Evolutionary conservation across 2,329 filamentous ascomycete genomes (phyloP), one percentile per base, ranked within the genome.

Genomic region (Ceratocystis colombiana): DNA sequence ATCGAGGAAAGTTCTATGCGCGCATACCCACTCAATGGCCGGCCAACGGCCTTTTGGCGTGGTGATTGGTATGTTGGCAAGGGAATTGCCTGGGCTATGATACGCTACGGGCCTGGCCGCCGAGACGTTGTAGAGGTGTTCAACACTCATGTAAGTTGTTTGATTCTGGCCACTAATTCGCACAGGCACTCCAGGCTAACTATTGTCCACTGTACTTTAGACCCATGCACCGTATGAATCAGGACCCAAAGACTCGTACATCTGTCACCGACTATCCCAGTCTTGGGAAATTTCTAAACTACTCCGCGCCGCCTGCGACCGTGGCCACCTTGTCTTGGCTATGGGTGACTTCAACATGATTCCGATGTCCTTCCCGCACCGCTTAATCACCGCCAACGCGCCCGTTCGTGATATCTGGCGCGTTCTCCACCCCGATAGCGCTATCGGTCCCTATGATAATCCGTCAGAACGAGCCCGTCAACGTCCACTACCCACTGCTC

Each of bases 31-130:
- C 81, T 99, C 64, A 96, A 96, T 74, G 94, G 94, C 20, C 84
- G 93, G 20, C 94, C 94, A 5, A 93, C 91, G 8, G 93, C 93
- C 3, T 96, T 97, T 76, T 96, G 88, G 77, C 82, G 93, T 68
- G 94, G 94, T 10, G 93, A 97, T 75, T 97, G 93, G 90, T 97
- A 86, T 73, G 92, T 96, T 8, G 94, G 94, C 0, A 97, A 97
- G 74, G 94, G 94, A 17, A 86, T 97, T 53, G 94, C 93, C 5
- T 88, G 84, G 72, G 93, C 93, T 1, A 83, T 83, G 69, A 88
- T 97, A 70, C 80, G 88, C 3, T 87, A 88, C 70, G 89, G 89
- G 0, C 77, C 82, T 0, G 81, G 77, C 0, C 74, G 75, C 57
- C 82, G 82, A 68, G 88, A 94, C 70, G 77, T 92, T 10, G 79